phyloP scores from a whole-genome alignment of 805 yeast genomes.

The Torulaspora delbrueckii region DNA sequence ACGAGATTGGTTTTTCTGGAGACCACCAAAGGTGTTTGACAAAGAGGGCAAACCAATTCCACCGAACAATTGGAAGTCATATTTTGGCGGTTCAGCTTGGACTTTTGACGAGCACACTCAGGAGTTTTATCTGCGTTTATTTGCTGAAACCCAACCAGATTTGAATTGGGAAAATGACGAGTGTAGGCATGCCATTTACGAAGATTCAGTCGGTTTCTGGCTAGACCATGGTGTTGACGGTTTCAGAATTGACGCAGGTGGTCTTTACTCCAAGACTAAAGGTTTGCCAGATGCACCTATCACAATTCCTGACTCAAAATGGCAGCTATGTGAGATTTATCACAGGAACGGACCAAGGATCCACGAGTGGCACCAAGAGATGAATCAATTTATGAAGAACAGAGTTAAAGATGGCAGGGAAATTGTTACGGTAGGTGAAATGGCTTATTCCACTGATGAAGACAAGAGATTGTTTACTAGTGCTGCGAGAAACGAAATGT shows the following conservation, averaged over 20 bases:
- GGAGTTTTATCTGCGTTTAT: conserved; percentile 52
- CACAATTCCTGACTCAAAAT: conserved; percentile 28
- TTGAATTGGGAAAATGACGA: conserved; percentile 53
- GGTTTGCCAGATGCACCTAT: conserved; percentile 43
- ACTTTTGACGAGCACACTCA: conserved; percentile 48
- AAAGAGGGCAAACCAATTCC: too few species aligned
- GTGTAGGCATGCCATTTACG: conserved; percentile 36
- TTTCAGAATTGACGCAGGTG: conserved; percentile 54
- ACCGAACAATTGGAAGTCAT: conserved; percentile 48
- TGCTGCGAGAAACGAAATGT: conserved; percentile 38
- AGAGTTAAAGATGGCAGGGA: conserved; percentile 38
- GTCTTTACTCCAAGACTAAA: conserved; percentile 46
- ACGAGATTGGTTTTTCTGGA: conserved; percentile 62
- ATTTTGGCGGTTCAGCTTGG: conserved; percentile 56
- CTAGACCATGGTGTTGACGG: conserved; percentile 54
- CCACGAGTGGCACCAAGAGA: conserved; percentile 54
- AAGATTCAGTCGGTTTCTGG: conserved; percentile 50
- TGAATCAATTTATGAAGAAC: conserved; percentile 40
- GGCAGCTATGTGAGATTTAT: conserved; percentile 1
- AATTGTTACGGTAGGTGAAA: conserved; percentile 56
- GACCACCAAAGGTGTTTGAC: conserved; percentile 38
- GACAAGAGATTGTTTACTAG: conserved; percentile 42
- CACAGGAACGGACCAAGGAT: conserved; percentile 53
- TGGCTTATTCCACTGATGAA: conserved; percentile 41
- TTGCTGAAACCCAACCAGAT: conserved; percentile 56